Evolutionary conservation across 129 eudicot species (phyloP), one percentile per base, ranked within the genome.

Genomic region (Mikania micrantha): DNA sequence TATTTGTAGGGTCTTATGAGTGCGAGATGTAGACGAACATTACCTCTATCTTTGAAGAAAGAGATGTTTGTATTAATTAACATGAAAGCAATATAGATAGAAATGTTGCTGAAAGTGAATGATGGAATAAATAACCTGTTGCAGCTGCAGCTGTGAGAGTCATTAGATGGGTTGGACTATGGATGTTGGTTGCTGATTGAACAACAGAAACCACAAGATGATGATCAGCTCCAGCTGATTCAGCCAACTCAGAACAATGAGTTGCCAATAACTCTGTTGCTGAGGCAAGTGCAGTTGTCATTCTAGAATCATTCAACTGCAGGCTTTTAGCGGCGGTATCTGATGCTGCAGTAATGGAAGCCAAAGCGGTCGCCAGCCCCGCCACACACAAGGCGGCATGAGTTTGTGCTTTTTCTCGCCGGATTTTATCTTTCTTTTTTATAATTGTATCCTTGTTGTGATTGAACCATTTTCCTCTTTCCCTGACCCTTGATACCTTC

Each of bases 81-180:
- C 27, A 28, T 28, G 25, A 64, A 25, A 41, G 56, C 48, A 35
- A 34, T 24, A 16, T 11, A 36, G 31, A 29, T 21, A 16, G 41
- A 49, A 49, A 49, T 20, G 3, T 38, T 20, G 20, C 27, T 47
- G n/a, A 49, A 34, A 6, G 20, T 54, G 6, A 29, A 44, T 32
- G 34, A 28, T 39, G 66, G 53, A 42, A 35, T n/a, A 15, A 40
- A 72, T 12, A 56, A 91, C 97, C 97, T 57, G 97, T 88, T 57
- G 97, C 97, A 61, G 97, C 94, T 61, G 94, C 94, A 60, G 97
- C 97, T 25, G 97, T 91, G 52, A 91, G 84, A 53, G 96, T 91
- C 38, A 83, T 61, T 7, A 91, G 82, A 82, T 91, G 85, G 25
- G 90, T 84, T 19, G 96, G 85, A 59, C 63, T 73, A 21, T 49